A percentile compares a stretch with the other conserved stretches of the same genome.
These are phyloP conservation scores for Chaetomium fimeti DNA, from an alignment of 495 filamentous ascomycete genomes.

Conservation along the genomic window DNA sequence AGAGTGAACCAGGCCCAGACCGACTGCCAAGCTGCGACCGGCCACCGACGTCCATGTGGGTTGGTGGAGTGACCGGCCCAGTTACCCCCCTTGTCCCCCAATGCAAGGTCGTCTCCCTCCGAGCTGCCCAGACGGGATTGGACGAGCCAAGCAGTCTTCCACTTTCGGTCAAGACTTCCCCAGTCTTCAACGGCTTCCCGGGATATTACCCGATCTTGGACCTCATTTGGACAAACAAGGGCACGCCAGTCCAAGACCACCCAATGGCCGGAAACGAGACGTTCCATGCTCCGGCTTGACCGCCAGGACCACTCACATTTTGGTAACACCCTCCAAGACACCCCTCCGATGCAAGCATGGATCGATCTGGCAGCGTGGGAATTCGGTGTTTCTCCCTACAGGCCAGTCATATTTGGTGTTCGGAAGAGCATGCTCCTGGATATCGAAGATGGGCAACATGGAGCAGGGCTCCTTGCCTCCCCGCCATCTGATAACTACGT, in stretches of 20 bases:
- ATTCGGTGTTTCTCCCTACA: conserved; percentile 20
- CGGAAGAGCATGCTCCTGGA: conserved; percentile 19
- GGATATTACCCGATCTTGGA: conserved; percentile 29
- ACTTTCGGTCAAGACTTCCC: neutral
- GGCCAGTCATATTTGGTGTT: conserved; percentile 8
- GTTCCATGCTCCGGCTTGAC: conserved; percentile 22
- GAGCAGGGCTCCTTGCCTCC: neutral
- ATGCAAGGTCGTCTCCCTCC: conserved; percentile 4
- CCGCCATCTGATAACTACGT: neutral
- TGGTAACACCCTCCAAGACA: conserved; percentile 10
- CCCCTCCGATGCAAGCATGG: conserved; percentile 13
- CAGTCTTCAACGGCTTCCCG: conserved; percentile 19
- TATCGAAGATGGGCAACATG: neutral
- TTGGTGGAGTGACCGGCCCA: conserved; percentile 18
- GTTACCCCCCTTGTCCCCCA: too few relatives aligned
- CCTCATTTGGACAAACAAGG: conserved; percentile 21
- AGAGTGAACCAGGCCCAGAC: neutral
- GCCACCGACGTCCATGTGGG: neutral
- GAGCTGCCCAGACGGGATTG: conserved; percentile 12
- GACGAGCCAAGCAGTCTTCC: conserved; percentile 6
- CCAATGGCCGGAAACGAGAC: conserved; percentile 19
- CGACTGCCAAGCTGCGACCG: conserved; percentile 11
- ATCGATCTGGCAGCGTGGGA: conserved; percentile 15
- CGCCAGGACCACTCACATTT: conserved; percentile 24
- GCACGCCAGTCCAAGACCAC: neutral